Base-by-base conservation (phyloP, 257 asterid genomes). In the Hygrophila difformis region DNA sequence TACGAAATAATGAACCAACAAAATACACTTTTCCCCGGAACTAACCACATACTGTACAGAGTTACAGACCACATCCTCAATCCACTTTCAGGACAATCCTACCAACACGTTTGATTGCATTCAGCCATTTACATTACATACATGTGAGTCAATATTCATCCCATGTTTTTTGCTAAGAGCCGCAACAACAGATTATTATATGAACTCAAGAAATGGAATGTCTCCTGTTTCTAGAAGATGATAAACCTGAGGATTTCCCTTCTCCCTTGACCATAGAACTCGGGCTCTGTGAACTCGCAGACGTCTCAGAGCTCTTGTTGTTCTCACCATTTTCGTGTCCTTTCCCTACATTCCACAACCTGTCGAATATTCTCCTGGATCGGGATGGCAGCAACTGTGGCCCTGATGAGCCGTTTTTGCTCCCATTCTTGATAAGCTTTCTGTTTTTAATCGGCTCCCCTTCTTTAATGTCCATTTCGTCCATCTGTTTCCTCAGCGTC, bases 221-320 rank as follows among this genome's bases (percentile, higher is more conserved):
- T 59, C 95, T 76, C 70, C 93, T 64, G 39, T 65, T 61, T 40
- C 86, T 78, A 13, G 79, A 59, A 47, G 73, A 69, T 39, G n/a
- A n/a, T n/a, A 69, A 56, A 35, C 58, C 63, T 13, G 82, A 66
- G 0, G 89, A 57, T 53, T 81, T 88, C 0, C 47, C 62, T 41
- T 78, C 87, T 20, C 81, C 86, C 55, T 51, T 76, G 29, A 62
- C 46, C 81, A 68, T 55, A 5, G 85, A 83, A 22, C 56, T 52
- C 1, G 97, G 95, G 73, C 97, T 88, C 60, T 74, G 94, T 5
- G 95, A 84, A 49, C 97, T 80, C 2, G 66, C 88, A 4, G 93
- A 83, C 28, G 97, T 88, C 64, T 78, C 97, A 5, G 95, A 76
- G 63, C 94, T 81, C 68, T 62, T 75, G 42, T 76, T 75, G 34